These are phyloP conservation scores for Penicillium sp. DNA, from an alignment of 2,329 filamentous ascomycete genomes.

Conservation along the genomic window DNA sequence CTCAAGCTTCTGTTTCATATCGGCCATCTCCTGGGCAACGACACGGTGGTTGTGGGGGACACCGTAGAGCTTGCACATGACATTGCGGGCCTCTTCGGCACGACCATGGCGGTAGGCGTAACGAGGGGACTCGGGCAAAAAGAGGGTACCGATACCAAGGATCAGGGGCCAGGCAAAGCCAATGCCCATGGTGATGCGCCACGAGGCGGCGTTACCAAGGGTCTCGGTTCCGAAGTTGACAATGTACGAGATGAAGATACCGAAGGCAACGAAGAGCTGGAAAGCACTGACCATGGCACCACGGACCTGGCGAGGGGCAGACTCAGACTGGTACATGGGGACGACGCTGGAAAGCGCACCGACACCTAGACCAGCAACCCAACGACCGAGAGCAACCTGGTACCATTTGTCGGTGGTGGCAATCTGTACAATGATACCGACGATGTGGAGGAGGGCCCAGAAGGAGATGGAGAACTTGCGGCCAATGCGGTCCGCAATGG, in stretches of 20 bases:
- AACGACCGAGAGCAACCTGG: constrained; percentile 47
- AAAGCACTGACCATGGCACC: constrained; percentile 50
- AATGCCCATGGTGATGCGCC: constrained; percentile 55
- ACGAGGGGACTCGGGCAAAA: constrained; percentile 58
- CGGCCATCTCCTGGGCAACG: constrained; percentile 54
- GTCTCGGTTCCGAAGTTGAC: constrained; percentile 49
- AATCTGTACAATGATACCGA: constrained; percentile 49
- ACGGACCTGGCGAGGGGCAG: constrained; percentile 46
- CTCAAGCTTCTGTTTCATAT: constrained; percentile 59
- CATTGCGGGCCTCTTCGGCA: constrained; percentile 50
- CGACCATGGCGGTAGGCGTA: constrained; percentile 57
- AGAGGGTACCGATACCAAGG: constrained; percentile 54
- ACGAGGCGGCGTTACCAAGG: constrained; percentile 44
- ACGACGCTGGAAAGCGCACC: constrained; percentile 48
- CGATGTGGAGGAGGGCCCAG: constrained; percentile 46
- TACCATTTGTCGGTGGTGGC: constrained; percentile 42
- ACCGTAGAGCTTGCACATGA: constrained; percentile 56
- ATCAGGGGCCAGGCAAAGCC: constrained; percentile 58
- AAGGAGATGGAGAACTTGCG: constrained; percentile 46
- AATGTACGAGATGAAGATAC: constrained; percentile 49
- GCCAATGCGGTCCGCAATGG: constrained; percentile 46
- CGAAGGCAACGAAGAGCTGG: constrained; percentile 51
- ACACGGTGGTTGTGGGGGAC: constrained; percentile 55
- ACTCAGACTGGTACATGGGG: constrained; percentile 50
- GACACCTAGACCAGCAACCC: constrained; percentile 48